Evolutionary conservation across 306 rosid genomes (phyloP).

Genomic region (Cicer pinnatifidum): DNA sequence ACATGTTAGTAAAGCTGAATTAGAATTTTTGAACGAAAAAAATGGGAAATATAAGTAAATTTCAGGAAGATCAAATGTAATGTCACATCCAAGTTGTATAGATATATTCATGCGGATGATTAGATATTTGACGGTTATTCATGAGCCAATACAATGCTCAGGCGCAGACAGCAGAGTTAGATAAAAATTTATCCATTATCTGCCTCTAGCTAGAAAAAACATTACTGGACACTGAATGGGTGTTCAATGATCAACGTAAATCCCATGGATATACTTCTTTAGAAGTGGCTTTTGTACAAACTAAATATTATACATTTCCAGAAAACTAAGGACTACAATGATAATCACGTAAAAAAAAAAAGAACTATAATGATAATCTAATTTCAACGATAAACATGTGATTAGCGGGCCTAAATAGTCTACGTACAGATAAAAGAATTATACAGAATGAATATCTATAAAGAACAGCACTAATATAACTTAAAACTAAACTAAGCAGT

Average conservation of each 20-base stretch:
- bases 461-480: constrained; percentile 36
- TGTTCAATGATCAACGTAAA: background rate
- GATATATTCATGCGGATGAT: background rate
- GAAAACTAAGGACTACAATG: constrained; percentile 40
- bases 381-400: constrained; percentile 28
- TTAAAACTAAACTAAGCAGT: constrained; percentile 44
- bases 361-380: constrained; percentile 35
- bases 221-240: constrained; percentile 3
- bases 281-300: constrained; percentile 42
- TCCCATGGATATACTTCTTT: constrained; percentile 10
- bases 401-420: constrained; percentile 38
- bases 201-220: background rate
- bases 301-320: constrained; percentile 42
- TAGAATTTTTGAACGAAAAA: background rate
- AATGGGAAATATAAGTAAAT: background rate
- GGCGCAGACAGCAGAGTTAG: background rate
- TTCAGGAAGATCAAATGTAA: background rate
- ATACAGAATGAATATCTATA: constrained; percentile 52
- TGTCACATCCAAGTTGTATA: background rate
- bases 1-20: background rate
- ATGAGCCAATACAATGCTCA: background rate
- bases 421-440: constrained; percentile 42
- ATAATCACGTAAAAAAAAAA: background rate
- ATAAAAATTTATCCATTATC: background rate
- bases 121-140: background rate